These are phyloP conservation scores for Auriscalpium microsporum DNA, from an alignment of 768 basidiomycete species.

Conservation along the genomic window DNA sequence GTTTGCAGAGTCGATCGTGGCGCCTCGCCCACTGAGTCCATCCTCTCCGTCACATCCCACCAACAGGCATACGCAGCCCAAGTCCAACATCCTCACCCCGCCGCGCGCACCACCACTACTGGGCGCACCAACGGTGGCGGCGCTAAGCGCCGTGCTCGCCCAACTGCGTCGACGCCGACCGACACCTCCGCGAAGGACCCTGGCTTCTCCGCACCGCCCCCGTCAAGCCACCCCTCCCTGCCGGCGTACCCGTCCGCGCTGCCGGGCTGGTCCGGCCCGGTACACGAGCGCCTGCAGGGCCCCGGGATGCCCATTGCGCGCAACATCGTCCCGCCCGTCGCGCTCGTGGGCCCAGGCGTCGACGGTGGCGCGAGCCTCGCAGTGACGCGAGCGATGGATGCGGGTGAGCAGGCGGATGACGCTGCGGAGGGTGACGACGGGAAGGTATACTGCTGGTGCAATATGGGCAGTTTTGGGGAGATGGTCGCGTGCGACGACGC, in stretches of 20 bases:
- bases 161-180: constrained; percentile 6
- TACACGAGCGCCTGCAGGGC: constrained; percentile 56
- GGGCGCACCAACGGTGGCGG: constrained; percentile 32
- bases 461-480: constrained; percentile 79
- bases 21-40: constrained; percentile 64
- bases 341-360: constrained; percentile 27
- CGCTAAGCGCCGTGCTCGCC: constrained; percentile 12
- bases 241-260: constrained; percentile 11
- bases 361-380: constrained; percentile 39
- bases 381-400: constrained; percentile 42
- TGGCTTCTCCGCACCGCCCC: not conserved
- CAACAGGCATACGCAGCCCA: constrained; percentile 29
- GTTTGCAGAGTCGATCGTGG: constrained; percentile 49
- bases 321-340: constrained; percentile 26
- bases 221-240: not conserved
- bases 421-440: constrained; percentile 54
- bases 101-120: constrained; percentile 11
- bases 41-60: constrained; percentile 66
- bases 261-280: constrained; percentile 24
- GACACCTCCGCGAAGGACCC: constrained; percentile 1
- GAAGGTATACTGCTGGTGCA: constrained; percentile 78
- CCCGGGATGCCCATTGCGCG: constrained; percentile 71
- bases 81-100: constrained; percentile 17
- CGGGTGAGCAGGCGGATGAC: constrained; percentile 35
- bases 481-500: constrained; percentile 92